These are phyloP conservation scores for Verticillium tricorpus DNA, from an alignment of 2,329 filamentous ascomycete genomes.

Conservation along the genomic window DNA sequence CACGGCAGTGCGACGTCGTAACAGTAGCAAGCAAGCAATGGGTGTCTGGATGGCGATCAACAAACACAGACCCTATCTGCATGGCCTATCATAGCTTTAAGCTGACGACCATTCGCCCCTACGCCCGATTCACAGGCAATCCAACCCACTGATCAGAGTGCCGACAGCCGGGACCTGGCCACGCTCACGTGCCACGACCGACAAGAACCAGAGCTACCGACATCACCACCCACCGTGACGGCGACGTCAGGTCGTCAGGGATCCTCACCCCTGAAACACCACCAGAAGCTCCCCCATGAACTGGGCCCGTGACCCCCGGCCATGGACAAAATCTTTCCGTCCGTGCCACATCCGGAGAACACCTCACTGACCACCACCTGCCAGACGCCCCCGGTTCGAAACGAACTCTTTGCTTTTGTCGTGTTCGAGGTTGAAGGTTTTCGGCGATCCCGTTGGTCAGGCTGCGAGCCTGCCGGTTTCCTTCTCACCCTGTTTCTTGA, in stretches of 20 bases:
- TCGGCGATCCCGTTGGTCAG: neutral
- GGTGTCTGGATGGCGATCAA: too few species aligned
- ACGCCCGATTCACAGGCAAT: too few species aligned
- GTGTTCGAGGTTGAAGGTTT: neutral
- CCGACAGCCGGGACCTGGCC: too few species aligned
- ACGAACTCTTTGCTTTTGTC: slow-evolving; percentile 1
- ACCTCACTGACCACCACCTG: neutral
- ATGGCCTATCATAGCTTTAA: too few species aligned
- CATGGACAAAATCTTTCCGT: neutral
- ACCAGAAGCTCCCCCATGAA: neutral
- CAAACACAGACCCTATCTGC: too few species aligned
- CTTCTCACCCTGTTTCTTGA: neutral
- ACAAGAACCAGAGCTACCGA: neutral
- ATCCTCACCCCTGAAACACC: neutral
- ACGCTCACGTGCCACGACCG: too few species aligned
- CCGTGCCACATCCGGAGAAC: neutral
- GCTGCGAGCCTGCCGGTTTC: neutral
- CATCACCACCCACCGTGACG: neutral
- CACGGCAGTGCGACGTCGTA: neutral
- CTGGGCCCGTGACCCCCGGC: neutral
- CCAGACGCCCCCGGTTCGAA: neutral
- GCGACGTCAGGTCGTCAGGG: neutral
- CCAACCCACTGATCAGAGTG: too few species aligned
- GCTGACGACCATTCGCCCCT: too few species aligned
- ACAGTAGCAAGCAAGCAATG: too few species aligned